These are phyloP conservation scores for Cyberlindnera amylophila DNA, from an alignment of 805 yeast genomes.

Conservation along the genomic window DNA sequence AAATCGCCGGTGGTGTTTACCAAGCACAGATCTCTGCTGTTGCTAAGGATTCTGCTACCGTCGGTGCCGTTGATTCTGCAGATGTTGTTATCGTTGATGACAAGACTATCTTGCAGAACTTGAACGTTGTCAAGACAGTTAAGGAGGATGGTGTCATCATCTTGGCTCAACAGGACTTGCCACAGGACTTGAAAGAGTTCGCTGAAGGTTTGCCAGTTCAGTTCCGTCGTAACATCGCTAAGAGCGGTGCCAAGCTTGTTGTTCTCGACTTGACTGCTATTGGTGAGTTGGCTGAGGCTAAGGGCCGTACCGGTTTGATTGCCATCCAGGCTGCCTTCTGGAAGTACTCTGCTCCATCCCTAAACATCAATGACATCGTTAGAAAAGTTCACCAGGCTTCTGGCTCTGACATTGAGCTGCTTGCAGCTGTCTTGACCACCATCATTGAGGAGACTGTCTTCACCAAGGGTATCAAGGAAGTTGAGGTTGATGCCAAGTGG, in stretches of 20 bases:
- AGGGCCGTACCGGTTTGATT: constrained; percentile 70
- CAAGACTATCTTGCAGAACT: constrained; percentile 45
- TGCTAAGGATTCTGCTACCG: constrained; percentile 11
- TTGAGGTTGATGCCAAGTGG: constrained; percentile 29
- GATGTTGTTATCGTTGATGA: constrained; percentile 65
- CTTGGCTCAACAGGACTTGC: constrained; percentile 34
- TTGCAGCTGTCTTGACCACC: constrained; percentile 67
- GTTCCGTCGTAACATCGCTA: constrained; percentile 49
- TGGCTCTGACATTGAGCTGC: constrained; percentile 76
- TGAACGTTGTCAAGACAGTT: constrained; percentile 61
- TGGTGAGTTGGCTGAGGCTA: constrained; percentile 66
- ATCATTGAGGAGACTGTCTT: constrained; percentile 53
- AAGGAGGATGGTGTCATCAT: constrained; percentile 54
- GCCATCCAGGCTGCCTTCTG: constrained; percentile 81
- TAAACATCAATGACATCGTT: constrained; percentile 59
- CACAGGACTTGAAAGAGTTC: constrained; percentile 40
- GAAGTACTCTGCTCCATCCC: constrained; percentile 59
- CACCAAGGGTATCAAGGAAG: constrained; percentile 39
- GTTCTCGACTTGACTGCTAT: constrained; percentile 59
- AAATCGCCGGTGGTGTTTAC: constrained; percentile 67
- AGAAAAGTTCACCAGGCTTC: constrained; percentile 77
- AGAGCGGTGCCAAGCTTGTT: constrained; percentile 48
- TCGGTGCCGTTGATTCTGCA: constrained; percentile 48
- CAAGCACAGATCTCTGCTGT: constrained; percentile 49
- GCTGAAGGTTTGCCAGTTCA: constrained; percentile 50